phyloP scores from a whole-genome alignment of 1,284 basidiomycete genomes.

The Microbotryum violaceum region DNA sequence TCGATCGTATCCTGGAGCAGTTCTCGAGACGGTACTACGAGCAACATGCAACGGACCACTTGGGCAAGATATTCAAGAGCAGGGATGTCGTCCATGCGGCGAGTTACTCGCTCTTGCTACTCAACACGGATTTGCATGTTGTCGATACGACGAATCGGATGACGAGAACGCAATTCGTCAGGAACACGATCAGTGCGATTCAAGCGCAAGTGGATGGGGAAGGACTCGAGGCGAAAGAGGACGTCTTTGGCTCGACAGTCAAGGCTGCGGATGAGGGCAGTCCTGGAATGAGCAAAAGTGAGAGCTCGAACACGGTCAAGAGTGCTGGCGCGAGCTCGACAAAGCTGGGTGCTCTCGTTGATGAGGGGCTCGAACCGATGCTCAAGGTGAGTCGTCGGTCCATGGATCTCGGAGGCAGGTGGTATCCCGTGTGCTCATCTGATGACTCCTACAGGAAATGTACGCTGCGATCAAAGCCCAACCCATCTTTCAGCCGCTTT shows the following conservation, averaged over 20 bases:
- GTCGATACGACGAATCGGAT: constrained; percentile 82
- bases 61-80: constrained; percentile 51
- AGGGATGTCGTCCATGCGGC: constrained; percentile 84
- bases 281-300: background rate
- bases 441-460: constrained; percentile 61
- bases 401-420: too few relatives aligned
- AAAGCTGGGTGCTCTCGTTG: constrained; percentile 41
- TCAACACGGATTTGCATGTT: constrained; percentile 96
- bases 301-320: constrained; percentile 2
- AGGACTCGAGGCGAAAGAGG: background rate
- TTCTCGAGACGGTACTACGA: constrained; percentile 85
- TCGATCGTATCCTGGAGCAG: constrained; percentile 88
- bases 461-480: constrained; percentile 83
- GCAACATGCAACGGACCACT: constrained; percentile 72
- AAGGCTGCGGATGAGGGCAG: background rate
- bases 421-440: background rate
- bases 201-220: constrained; percentile 50
- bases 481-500: constrained; percentile 73
- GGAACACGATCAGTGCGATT: constrained; percentile 81
- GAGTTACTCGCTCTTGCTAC: constrained; percentile 81
- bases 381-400: constrained; percentile 57
- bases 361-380: constrained; percentile 70
- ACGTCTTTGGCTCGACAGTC: background rate
- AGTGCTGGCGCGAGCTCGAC: constrained; percentile 43
- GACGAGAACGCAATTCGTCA: constrained; percentile 87